Conservation (phyloP, 306 rosid genomes). For the Carpinus fangiana region DNA sequence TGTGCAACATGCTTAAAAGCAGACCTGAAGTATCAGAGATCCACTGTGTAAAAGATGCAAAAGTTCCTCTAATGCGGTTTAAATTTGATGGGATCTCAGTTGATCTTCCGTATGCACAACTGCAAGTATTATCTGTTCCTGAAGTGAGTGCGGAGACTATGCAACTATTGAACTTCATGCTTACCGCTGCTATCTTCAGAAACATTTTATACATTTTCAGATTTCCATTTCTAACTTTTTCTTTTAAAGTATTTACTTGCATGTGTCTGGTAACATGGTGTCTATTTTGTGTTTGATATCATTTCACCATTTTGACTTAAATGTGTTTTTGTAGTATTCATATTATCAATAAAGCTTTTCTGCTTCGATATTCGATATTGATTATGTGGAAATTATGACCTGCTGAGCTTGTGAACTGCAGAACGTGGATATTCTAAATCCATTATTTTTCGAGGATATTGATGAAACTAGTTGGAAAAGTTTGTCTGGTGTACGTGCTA, state of each 20-base stretch:
- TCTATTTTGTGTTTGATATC: background rate
- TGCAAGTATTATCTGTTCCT: constrained; percentile 42
- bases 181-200: background rate
- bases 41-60: constrained; percentile 46
- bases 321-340: background rate
- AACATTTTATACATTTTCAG: constrained; percentile 11
- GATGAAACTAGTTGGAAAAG: constrained; percentile 55
- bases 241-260: constrained; percentile 15
- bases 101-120: constrained; percentile 47
- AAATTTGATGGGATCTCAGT: constrained; percentile 48
- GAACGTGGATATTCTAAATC: constrained; percentile 46
- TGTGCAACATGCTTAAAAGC: constrained; percentile 40
- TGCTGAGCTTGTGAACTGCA: constrained; percentile 15
- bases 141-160: constrained; percentile 35
- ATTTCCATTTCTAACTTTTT: constrained; percentile 10
- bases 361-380: background rate
- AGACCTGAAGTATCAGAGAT: constrained; percentile 46
- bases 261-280: constrained; percentile 1
- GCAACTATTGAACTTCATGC: background rate
- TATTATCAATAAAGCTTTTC: constrained; percentile 19
- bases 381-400: constrained; percentile 6
- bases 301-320: background rate
- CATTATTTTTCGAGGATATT: constrained; percentile 41
- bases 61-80: constrained; percentile 50
- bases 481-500: constrained; percentile 54